A percentile compares a stretch with the other conserved stretches of the same genome.
Evolutionary conservation across 768 basidiomycete species (phyloP).

Genomic region (Auricularia sp.): DNA sequence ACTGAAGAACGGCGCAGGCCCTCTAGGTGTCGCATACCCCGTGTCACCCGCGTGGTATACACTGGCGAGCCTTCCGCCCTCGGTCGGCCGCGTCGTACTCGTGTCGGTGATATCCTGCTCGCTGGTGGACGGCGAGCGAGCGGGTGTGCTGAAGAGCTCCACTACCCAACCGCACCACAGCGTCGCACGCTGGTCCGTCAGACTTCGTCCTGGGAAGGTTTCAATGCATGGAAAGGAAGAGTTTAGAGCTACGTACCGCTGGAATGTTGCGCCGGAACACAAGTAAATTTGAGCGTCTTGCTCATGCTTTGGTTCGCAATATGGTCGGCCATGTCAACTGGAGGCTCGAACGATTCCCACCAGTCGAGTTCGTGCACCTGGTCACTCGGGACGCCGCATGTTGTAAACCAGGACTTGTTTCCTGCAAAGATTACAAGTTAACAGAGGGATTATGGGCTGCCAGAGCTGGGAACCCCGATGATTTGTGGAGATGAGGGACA

Average conservation of each 20-base stretch:
- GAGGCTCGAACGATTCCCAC: background rate
- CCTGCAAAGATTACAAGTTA: conserved; percentile 6
- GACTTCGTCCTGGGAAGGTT: conserved; percentile 20
- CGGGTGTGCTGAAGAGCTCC: conserved; percentile 10
- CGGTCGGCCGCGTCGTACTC: background rate
- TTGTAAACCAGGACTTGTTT: conserved; percentile 20
- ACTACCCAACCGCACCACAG: conserved; percentile 34
- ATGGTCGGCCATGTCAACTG: background rate
- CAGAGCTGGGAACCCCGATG: background rate
- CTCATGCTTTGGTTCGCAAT: background rate
- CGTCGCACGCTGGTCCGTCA: conserved; percentile 24
- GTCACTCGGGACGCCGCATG: conserved; percentile 20
- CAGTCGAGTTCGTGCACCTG: conserved; percentile 5
- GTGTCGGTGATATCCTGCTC: conserved; percentile 9
- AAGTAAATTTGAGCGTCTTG: conserved; percentile 21
- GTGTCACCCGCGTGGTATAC: conserved; percentile 27
- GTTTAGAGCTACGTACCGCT: conserved; percentile 21
- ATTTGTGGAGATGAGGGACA: too few species aligned
- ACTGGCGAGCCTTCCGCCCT: background rate
- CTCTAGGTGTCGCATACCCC: conserved; percentile 24
- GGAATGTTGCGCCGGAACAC: conserved; percentile 33
- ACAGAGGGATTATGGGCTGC: background rate
- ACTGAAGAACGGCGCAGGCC: conserved; percentile 28
- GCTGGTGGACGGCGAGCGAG: conserved; percentile 9
- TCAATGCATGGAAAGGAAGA: background rate